phyloP scores from a whole-genome alignment of 371 early-diverging fungal genomes.

The Mortierella sp. region DNA sequence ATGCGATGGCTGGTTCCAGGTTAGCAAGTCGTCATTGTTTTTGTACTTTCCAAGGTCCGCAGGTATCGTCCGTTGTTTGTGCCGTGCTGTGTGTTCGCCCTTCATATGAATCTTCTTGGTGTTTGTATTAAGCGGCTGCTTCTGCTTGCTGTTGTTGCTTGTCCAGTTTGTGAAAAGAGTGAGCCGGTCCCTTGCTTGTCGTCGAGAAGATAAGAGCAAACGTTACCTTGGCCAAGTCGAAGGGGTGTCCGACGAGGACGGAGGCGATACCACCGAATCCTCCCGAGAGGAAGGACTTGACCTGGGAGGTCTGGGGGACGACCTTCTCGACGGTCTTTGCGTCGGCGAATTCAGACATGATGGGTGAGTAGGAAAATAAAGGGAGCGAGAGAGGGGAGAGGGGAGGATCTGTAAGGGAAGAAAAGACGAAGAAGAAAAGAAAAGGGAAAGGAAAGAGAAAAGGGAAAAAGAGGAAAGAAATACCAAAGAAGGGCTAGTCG shows the following conservation, averaged over 20 bases:
- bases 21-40: background rate
- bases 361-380: slow-evolving; percentile 10
- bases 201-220: background rate
- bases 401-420: background rate
- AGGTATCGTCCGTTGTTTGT: background rate
- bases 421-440: slow-evolving; percentile 2
- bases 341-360: slow-evolving; percentile 40
- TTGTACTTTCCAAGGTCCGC: slow-evolving; percentile 1
- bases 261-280: slow-evolving; percentile 91
- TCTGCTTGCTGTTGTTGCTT: background rate
- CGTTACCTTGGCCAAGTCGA: slow-evolving; percentile 85
- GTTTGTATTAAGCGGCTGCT: background rate
- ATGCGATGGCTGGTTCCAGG: background rate
- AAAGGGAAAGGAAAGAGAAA: background rate
- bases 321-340: slow-evolving; percentile 30
- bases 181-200: background rate
- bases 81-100: background rate
- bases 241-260: slow-evolving; percentile 86
- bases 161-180: background rate
- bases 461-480: background rate
- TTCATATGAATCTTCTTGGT: background rate
- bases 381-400: slow-evolving; percentile 16
- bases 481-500: background rate
- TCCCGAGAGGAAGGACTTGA: slow-evolving; percentile 96
- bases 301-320: slow-evolving; percentile 57